Base-by-base conservation (phyloP, 352 stramenopile species). In the Pseudoperonospora humuli region DNA sequence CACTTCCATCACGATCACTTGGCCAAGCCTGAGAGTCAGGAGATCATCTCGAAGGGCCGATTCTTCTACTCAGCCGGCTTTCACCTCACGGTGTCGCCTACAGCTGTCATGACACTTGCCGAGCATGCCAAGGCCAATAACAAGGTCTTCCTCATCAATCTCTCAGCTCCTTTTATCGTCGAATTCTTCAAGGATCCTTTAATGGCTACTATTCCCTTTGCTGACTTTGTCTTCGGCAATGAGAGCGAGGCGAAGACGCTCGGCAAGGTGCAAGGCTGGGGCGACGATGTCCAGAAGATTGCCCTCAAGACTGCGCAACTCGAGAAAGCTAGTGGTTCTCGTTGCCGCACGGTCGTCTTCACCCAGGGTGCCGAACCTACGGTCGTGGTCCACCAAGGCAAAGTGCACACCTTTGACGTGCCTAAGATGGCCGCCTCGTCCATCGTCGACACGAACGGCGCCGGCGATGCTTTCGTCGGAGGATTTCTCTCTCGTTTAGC, bases 401-500 rank as follows among this genome's bases (percentile, higher is more conserved):
- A 88, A 31, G 73, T 98, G 13, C 82, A 74, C 33, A 72, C 84
- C 46, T 99, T 95, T 73, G 61, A 82, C n/a, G 95, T 99, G 24
- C 68, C 71, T 2, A 64, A 71, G 49, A 72, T 99, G 28, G 61
- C 67, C 6, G 76, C 85, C 37, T 80, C 89, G 25, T 58, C 96
- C 33, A 87, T 99, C 24, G 86, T 99, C n/a, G 96, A 99, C 75
- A 98, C 95, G 27, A 99, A 99, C 70, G 96, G 96, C 37, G 96
- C 96, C 14, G 96, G 96, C 36, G 96, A 99, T 72, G 95, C 96
- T 43, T 99, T 99, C 63, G 96, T 99, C 5, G 96, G 96, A 38
- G 96, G 96, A 45, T 99, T 99, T 62, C 71, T 99, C 35, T 90
- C 93, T 17, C 86, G 96, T 46, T 68, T 99, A 26, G 75, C 94